These are phyloP conservation scores for Pontederia paniculata DNA, from an alignment of 176 grass and related monocot species.

Conservation along the genomic window DNA sequence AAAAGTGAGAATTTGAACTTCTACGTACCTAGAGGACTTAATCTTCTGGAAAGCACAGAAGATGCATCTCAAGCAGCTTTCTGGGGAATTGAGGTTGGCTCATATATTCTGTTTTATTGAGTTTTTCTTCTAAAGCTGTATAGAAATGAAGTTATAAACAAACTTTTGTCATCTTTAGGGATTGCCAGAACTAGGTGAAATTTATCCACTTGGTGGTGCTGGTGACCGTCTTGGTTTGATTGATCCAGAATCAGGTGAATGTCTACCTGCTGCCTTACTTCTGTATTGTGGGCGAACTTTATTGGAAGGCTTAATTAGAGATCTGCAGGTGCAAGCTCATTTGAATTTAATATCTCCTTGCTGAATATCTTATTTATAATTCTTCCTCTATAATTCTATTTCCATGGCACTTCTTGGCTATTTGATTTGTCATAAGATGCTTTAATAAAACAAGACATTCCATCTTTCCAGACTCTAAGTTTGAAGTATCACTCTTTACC, in stretches of 20 bases:
- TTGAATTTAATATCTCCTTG: too few relatives aligned
- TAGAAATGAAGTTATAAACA: slow-evolving; percentile 11
- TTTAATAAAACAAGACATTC: too few relatives aligned
- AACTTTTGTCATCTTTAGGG: slow-evolving; percentile 62
- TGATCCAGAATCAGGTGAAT: slow-evolving; percentile 61
- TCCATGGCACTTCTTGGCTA: too few relatives aligned
- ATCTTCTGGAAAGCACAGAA: slow-evolving; percentile 69
- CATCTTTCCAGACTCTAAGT: too few relatives aligned
- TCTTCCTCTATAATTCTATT: too few relatives aligned
- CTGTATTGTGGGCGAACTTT: slow-evolving; percentile 79
- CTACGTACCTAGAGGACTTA: slow-evolving; percentile 75
- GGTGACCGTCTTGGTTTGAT: slow-evolving; percentile 91
- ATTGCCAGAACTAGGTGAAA: slow-evolving; percentile 94
- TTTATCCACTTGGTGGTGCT: slow-evolving; percentile 96
- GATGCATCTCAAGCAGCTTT: slow-evolving; percentile 82
- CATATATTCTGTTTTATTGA: not conserved
- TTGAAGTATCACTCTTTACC: too few relatives aligned
- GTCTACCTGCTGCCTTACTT: slow-evolving; percentile 88
- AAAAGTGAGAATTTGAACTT: slow-evolving; percentile 48
- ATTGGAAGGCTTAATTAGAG: slow-evolving; percentile 80
- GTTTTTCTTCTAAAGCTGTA: not conserved
- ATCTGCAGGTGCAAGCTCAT: slow-evolving; percentile 57
- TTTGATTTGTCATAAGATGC: too few relatives aligned
- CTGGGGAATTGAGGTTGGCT: slow-evolving; percentile 90
- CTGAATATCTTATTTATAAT: too few relatives aligned